Base-by-base conservation (phyloP, 176 grass and related monocot species). In the Guadua angustifolia region DNA sequence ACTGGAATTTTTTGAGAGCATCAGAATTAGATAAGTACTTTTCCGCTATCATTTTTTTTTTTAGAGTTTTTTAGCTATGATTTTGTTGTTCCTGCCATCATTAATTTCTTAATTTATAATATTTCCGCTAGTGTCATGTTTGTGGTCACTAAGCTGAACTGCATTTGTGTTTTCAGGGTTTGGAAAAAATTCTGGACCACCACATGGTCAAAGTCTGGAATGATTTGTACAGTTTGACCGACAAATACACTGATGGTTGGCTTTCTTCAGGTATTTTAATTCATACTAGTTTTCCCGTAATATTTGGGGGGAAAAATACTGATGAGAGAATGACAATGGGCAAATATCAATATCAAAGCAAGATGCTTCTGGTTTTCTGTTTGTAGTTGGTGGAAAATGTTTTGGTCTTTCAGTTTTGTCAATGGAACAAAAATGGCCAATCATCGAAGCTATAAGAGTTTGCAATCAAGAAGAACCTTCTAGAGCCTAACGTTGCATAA, bases 181-280 rank as follows among this genome's bases (percentile, higher is more conserved):
- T 98, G 91, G 84, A 92, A 62, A 92, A 95, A 61, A 62, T 95
- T 68, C 87, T 98, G 29, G 95, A 98, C 63, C 70, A 93, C 75
- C 84, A 87, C 71, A 91, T 91, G 80, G 35, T 93, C 33, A 92
- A 93, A 93, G 66, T 86, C 69, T 98, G 95, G 89, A 92, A 90
- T 70, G 95, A 98, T 88, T 75, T 95, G 45, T 98, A 98, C 63
- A 88, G 46, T 85, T 81, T 80, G 26, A 95, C 95, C n/a, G 95
- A 98, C 55, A 85, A 72, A 77, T 95, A 90, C 78, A 92, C 91
- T 58, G 89, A 98, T 70, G 87, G 82, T 21, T 98, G 95, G 95
- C 93, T 98, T 92, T 95, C 91, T 55, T 91, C 93, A 69, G 95
- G 95, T 95, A 93, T 83, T 78, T 24, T 85, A 25, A 85, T 63